phyloP scores from a whole-genome alignment of 768 basidiomycete species.

The Suillus decipiens region DNA sequence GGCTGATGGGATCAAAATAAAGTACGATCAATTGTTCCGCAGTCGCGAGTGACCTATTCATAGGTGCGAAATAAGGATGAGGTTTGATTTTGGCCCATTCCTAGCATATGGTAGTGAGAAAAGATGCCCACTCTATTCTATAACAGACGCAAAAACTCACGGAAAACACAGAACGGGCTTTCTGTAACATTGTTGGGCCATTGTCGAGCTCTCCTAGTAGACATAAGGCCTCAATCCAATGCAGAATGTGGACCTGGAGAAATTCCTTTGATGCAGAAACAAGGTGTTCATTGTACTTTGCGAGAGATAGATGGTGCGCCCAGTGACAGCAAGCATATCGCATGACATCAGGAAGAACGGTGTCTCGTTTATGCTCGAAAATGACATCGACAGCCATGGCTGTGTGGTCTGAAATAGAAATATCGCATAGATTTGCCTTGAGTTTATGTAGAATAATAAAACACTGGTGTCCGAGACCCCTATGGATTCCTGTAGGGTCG shows the following conservation, averaged over 20 bases:
- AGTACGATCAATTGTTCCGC: not conserved
- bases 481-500: not conserved
- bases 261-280: not conserved
- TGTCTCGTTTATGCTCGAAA: not conserved
- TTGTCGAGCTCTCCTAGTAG: not conserved
- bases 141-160: not conserved
- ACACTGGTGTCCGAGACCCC: not conserved
- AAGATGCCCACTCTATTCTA: not conserved
- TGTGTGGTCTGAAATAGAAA: not conserved
- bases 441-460: not conserved
- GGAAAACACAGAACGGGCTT: not conserved
- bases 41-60: not conserved
- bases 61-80: not conserved
- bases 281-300: too few species aligned
- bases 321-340: not conserved
- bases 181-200: not conserved
- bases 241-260: not conserved
- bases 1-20: not conserved
- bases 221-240: not conserved
- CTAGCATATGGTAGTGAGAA: not conserved
- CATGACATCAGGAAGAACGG: not conserved
- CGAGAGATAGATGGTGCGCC: not conserved
- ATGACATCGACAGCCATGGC: not conserved
- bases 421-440: not conserved
- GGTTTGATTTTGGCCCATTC: not conserved